Percentiles rank a stretch among this genome's conserved stretches.
Conservation (phyloP, 2,329 filamentous ascomycete species). For the Fusarium sulawesiense region DNA sequence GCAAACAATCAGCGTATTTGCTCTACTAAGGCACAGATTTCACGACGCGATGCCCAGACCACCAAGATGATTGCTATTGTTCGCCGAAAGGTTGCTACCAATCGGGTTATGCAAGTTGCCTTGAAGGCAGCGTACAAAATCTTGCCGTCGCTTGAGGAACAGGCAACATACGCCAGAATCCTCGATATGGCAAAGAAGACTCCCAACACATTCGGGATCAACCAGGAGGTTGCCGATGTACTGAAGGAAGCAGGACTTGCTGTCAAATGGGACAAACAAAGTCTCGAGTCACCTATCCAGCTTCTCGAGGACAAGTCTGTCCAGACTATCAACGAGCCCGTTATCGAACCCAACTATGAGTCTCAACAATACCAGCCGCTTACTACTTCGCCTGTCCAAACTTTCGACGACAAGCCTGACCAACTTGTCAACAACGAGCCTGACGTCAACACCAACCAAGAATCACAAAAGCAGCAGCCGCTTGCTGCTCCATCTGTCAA, state of each 20-base stretch:
- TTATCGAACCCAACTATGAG: neutral
- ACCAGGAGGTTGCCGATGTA: neutral
- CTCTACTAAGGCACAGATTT: neutral
- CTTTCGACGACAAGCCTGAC: neutral
- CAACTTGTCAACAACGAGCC: no score
- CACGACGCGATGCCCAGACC: neutral
- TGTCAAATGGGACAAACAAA: neutral
- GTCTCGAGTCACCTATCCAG: neutral
- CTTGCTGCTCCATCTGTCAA: neutral
- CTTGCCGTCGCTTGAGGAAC: neutral
- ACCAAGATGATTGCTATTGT: conserved; percentile 11
- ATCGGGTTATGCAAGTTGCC: conserved; percentile 3
- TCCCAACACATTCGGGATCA: neutral
- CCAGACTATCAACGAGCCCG: neutral
- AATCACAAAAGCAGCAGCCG: neutral
- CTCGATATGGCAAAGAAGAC: neutral
- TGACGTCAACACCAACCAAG: neutral
- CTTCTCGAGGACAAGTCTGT: neutral
- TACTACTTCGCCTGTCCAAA: neutral
- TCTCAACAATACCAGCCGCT: no score
- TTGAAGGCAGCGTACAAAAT: conserved; percentile 17
- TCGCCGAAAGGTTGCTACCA: neutral
- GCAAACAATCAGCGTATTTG: neutral
- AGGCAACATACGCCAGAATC: neutral
- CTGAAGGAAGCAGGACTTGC: neutral